Evolutionary conservation across 176 grass and related monocot species (phyloP), one percentile per base, ranked within the genome.

Genomic region (Stipa capillata): DNA sequence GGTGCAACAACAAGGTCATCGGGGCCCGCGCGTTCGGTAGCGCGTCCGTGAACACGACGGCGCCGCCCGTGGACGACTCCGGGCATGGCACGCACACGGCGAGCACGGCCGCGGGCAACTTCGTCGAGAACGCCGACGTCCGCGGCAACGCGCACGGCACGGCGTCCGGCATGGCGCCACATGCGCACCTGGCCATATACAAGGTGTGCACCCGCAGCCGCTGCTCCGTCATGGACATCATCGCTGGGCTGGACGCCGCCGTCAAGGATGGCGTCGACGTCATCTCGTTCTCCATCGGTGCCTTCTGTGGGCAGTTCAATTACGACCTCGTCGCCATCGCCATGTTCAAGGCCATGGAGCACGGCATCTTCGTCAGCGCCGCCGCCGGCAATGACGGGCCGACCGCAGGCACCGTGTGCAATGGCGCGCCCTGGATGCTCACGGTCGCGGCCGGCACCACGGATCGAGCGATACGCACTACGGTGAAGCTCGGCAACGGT

Each of bases 1-100:
- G 88, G 0, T 90, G 87, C 91, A 93, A 90, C 85, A 90, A 88
- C 62, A 93, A 93, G 81, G 49, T 93, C 45, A 90, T 93, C 77
- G 91, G 91, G 8, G 88, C 88, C 12, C 79, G 85, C 52, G 85
- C 81, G 45, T 84, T 90, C 84, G 84, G 82, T 10, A 90, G 81
- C 86, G 90, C 86, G 0, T 69, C 83, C 0, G 54, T 83, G 0
- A 89, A 83, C 56, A 7, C 32, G 7, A 53, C 87, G 3, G 83
- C 74, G 18, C 81, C 87, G 11, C 91, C 91, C 4, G 88, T 90
- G 3, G 88, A 90, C 58, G 87, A 90, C 54, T 77, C 82, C 0
- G 91, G 91, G 0, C 91, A 93, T 57, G 91, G 91, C 33, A 93
- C 91, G 1, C 91, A 93, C 79, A 90, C 88, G 34, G 87, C 91